Conservation (phyloP, 257 asterid species). For the Salvia rosmarinus region DNA sequence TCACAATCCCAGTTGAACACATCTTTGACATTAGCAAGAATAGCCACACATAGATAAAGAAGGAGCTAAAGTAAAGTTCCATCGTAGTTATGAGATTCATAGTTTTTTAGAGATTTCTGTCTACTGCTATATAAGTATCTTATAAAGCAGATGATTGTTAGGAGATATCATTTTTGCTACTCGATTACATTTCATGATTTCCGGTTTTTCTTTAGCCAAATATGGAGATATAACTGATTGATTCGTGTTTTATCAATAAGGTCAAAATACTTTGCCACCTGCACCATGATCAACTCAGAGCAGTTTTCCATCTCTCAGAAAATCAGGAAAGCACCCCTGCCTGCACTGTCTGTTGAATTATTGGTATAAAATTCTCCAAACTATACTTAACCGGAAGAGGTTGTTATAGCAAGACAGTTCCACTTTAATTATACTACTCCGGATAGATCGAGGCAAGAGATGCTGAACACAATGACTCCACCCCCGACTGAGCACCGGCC, state of each 20-base stretch:
- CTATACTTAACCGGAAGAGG: constrained; percentile 47
- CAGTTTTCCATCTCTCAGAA: constrained; percentile 93
- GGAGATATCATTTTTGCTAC: neutral
- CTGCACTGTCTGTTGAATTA: neutral
- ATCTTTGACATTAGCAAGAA: neutral
- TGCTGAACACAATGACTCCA: constrained; percentile 85
- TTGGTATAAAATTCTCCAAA: neutral
- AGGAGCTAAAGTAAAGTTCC: neutral
- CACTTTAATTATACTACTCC: constrained; percentile 94
- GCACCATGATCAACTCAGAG: constrained; percentile 90
- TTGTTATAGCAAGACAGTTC: constrained; percentile 76
- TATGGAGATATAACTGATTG: constrained; percentile 21
- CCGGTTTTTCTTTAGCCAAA: constrained; percentile 1
- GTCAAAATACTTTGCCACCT: constrained; percentile 89
- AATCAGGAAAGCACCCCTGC: constrained; percentile 63
- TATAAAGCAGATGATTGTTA: neutral
- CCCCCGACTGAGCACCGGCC: constrained; percentile 86
- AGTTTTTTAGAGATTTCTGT: neutral
- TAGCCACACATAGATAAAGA: neutral
- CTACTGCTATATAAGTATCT: neutral
- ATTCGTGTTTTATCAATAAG: constrained; percentile 39
- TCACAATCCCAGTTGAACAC: neutral
- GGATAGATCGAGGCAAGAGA: constrained; percentile 83
- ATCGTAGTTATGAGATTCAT: constrained; percentile 1
- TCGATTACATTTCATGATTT: neutral